A percentile compares a stretch with the other conserved stretches of the same genome.
Conservation (phyloP, 495 filamentous ascomycete species). For the Tuber brumale region DNA sequence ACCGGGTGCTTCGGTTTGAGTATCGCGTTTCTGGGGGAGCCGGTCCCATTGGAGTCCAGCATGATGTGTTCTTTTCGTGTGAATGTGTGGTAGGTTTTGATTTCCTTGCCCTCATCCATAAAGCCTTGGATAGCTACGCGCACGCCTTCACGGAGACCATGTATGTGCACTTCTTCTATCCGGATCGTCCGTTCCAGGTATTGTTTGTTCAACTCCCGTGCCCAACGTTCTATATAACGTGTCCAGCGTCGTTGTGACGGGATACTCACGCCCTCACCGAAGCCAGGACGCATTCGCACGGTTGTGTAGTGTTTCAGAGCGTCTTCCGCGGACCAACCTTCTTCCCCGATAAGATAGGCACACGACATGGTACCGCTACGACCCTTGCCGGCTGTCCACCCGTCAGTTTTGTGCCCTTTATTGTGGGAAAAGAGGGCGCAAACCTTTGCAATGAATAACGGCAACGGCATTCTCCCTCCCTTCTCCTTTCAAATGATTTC, state of each 20-base stretch:
- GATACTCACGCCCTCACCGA: constrained; percentile 86
- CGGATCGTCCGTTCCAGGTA: constrained; percentile 81
- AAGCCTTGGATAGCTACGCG: constrained; percentile 82
- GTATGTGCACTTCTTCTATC: constrained; percentile 80
- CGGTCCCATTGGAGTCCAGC: constrained; percentile 53
- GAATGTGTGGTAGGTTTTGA: constrained; percentile 78
- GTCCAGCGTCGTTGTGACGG: constrained; percentile 85
- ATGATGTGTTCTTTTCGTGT: constrained; percentile 64
- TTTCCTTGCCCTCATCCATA: constrained; percentile 76
- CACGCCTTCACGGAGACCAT: constrained; percentile 81
- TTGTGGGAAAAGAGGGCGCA: background rate
- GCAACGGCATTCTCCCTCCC: constrained; percentile 53
- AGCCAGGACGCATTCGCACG: constrained; percentile 77
- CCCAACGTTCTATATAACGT: constrained; percentile 84
- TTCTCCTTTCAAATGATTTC: constrained; percentile 47
- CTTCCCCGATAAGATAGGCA: constrained; percentile 81
- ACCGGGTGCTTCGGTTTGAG: constrained; percentile 59
- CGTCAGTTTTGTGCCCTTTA: background rate
- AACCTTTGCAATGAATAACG: constrained; percentile 83
- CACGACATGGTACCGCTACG: constrained; percentile 83
- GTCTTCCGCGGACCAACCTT: constrained; percentile 73
- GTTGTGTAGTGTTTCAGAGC: constrained; percentile 79
- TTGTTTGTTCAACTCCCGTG: constrained; percentile 55
- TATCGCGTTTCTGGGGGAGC: constrained; percentile 54
- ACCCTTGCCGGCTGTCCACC: constrained; percentile 76